These are phyloP conservation scores for Cucumis cinereus DNA, from an alignment of 306 rosid species.

Conservation along the genomic window DNA sequence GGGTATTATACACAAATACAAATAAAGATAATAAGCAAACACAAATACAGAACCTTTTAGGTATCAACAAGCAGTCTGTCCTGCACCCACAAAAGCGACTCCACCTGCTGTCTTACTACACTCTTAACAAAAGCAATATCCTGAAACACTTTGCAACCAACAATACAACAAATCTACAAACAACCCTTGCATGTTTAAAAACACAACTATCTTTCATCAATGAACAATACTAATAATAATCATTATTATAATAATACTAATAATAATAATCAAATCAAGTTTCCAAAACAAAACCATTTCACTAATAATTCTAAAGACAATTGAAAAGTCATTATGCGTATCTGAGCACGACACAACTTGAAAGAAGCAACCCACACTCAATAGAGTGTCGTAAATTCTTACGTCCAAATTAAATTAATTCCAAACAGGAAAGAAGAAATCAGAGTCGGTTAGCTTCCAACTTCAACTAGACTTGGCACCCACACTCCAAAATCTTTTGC, in stretches of 20 bases:
- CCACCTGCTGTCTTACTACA: background rate
- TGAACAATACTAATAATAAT: no score
- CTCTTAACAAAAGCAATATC: background rate
- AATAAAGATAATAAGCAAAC: background rate
- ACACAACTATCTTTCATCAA: background rate
- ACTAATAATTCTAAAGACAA: background rate
- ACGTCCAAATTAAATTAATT: background rate
- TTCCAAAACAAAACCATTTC: background rate
- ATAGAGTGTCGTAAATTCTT: background rate
- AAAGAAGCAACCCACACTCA: no score
- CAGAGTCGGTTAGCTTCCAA: background rate
- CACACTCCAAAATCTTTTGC: background rate
- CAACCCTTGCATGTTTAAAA: background rate
- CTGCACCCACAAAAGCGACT: background rate
- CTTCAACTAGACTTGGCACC: background rate
- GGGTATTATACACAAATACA: background rate
- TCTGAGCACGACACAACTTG: no score
- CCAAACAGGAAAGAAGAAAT: background rate
- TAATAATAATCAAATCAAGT: background rate
- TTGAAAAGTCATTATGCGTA: background rate
- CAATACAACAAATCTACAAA: background rate
- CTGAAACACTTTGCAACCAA: background rate
- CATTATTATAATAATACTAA: no score
- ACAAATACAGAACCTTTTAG: background rate
- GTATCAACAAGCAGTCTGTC: background rate